Evolutionary conservation across 2,329 filamentous ascomycete species (phyloP).

Genomic region (Macrophomina phaseolina): DNA sequence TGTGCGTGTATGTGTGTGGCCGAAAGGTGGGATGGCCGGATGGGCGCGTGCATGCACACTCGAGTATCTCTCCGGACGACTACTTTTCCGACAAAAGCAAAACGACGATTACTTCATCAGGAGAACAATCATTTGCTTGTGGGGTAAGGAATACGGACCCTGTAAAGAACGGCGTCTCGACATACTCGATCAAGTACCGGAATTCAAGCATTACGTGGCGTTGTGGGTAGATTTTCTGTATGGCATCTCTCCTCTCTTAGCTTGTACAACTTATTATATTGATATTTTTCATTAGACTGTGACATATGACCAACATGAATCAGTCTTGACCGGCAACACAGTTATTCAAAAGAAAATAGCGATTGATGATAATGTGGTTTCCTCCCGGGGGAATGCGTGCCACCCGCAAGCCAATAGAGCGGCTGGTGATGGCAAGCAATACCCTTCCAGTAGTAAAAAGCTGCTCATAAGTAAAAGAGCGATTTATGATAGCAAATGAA

Average conservation of each 20-base stretch:
- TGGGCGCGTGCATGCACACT: not conserved
- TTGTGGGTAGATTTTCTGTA: not conserved
- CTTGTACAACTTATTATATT: not conserved
- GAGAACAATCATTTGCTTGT: not conserved
- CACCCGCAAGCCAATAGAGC: no score
- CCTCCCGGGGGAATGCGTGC: no score
- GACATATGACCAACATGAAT: no score
- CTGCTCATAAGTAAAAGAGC: slow-evolving; percentile 2
- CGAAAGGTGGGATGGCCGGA: slow-evolving; percentile 3
- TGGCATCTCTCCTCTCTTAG: not conserved
- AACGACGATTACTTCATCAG: not conserved
- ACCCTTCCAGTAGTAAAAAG: not conserved
- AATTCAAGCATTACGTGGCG: no score
- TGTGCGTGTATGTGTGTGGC: not conserved
- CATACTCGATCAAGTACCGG: no score
- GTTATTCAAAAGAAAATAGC: no score
- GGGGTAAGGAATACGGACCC: no score
- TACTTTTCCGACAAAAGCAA: not conserved
- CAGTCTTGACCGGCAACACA: no score
- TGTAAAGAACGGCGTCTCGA: not conserved
- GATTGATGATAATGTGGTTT: no score
- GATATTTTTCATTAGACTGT: slow-evolving; percentile 2
- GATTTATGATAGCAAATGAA: not conserved
- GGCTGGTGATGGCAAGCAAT: not conserved
- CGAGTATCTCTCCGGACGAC: not conserved